phyloP scores from a whole-genome alignment of 2,329 filamentous ascomycete species.

The Cladobotryum mycophilum region DNA sequence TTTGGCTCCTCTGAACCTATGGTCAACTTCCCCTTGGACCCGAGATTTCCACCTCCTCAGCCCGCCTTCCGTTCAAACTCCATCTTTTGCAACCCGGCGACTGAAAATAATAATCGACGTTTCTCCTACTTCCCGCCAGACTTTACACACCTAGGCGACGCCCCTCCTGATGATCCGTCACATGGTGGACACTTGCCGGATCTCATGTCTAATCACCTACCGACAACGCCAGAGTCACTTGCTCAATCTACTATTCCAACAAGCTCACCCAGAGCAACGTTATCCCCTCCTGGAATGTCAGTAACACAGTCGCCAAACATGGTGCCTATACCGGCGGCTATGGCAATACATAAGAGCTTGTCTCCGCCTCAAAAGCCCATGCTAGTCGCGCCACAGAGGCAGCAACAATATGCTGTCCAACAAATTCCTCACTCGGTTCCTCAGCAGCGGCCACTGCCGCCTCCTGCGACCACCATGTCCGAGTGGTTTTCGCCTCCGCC shows the following conservation, averaged over 20 bases:
- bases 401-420: slow-evolving; percentile 34
- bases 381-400: slow-evolving; percentile 7
- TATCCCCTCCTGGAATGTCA: slow-evolving; percentile 34
- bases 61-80: slow-evolving; percentile 60
- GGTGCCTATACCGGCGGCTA: slow-evolving; percentile 21
- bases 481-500: slow-evolving; percentile 51
- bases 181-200: slow-evolving; percentile 25
- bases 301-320: slow-evolving; percentile 25
- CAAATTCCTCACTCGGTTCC: slow-evolving; percentile 28
- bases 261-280: slow-evolving; percentile 23
- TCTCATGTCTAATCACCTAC: slow-evolving; percentile 29
- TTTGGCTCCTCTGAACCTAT: slow-evolving; percentile 53
- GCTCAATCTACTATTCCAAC: slow-evolving; percentile 23
- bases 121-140: slow-evolving; percentile 62
- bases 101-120: slow-evolving; percentile 48
- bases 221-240: slow-evolving; percentile 41
- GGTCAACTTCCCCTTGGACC: slow-evolving; percentile 39
- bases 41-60: slow-evolving; percentile 37
- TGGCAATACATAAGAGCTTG: slow-evolving; percentile 24
- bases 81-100: slow-evolving; percentile 56
- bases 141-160: slow-evolving; percentile 28
- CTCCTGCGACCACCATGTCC: slow-evolving; percentile 33
- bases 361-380: slow-evolving; percentile 26
- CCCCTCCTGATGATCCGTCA: slow-evolving; percentile 28
- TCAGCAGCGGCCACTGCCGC: slow-evolving; percentile 39